Evolutionary conservation across 1,139 yeast species (phyloP), one percentile per base, ranked within the genome.

Genomic region (Ogataea hybrid): DNA sequence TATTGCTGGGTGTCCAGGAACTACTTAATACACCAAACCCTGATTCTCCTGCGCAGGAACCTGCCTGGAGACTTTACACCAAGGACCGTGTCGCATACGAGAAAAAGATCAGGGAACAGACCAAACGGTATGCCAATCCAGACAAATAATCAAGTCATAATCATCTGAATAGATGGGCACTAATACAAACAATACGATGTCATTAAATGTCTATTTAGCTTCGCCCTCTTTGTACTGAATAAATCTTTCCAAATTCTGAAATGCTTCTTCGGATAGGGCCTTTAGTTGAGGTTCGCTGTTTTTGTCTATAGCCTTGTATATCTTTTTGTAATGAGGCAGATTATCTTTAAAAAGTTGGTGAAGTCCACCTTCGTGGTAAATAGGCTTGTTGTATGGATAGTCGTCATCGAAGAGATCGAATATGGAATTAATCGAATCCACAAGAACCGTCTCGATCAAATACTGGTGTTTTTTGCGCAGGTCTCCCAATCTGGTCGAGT

Each of bases 1-100:
- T 94, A 46, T 81, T 86, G 4, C 69, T 89, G 51, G 99, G 98
- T 8, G 82, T 94, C 41, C 99, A 94, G 64, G 97, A 90, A 62
- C 72, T 94, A 44, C 71, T 94, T 51, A 88, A 85, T 57, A 75
- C 81, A 23, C 98, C 99, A 25, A 94, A 94, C 60, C 94, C 96
- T 23, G 82, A 84, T 47, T 88, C 97, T 0, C 99, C 99, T 1
- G 98, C 98, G 0, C 99, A 92, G 64, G 95, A 88, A 52, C 95
- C 95, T 3, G 97, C 98, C 2, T 94, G 90, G 84, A 80, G 83
- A 59, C 87, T 95, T 1, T 92, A 79, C 57, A 74, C 79, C 17
- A 81, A 79, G 58, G 86, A 86, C 61, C 75, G 74, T 56, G 69
- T 71, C 1, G 67, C 75, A 35, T 94, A 94, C 61, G 87, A 83